phyloP scores from a whole-genome alignment of 345 rosid species.

The Populus tremula region DNA sequence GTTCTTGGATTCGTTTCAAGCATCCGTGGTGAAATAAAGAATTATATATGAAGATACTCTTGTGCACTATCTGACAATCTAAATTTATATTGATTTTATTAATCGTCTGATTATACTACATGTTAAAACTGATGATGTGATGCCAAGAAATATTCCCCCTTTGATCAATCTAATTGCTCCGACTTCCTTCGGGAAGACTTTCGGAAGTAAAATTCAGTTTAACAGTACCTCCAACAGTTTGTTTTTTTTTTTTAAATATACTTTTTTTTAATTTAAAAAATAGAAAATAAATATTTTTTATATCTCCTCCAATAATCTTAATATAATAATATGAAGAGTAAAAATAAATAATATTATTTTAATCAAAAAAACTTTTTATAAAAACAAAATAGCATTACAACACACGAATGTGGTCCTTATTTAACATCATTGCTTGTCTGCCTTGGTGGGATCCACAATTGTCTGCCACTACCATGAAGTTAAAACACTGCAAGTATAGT shows the following conservation, averaged over 20 bases:
- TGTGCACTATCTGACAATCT: neutral
- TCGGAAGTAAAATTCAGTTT: neutral
- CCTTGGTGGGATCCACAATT: conserved; percentile 20
- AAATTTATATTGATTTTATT: neutral
- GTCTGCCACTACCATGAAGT: conserved; percentile 32
- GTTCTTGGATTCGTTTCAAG: neutral
- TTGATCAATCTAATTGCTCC: neutral
- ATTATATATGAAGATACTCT: neutral
- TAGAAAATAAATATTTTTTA: too few relatives aligned
- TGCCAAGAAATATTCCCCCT: too few relatives aligned
- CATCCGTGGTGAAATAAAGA: neutral
- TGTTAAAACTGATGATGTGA: too few relatives aligned
- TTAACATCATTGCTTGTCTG: conserved; percentile 11
- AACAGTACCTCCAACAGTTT: neutral
- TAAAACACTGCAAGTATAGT: conserved; percentile 5
- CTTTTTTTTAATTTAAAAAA: too few relatives aligned
- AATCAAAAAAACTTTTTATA: neutral
- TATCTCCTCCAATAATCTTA: too few relatives aligned
- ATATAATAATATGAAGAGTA: too few relatives aligned
- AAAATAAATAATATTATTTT: too few relatives aligned
- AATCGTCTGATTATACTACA: neutral
- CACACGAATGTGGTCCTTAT: neutral
- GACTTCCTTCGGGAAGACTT: neutral
- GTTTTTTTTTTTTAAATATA: too few relatives aligned
- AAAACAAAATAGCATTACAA: neutral